Base-by-base conservation (phyloP, 345 rosid genomes). In the Arabis alpina region DNA sequence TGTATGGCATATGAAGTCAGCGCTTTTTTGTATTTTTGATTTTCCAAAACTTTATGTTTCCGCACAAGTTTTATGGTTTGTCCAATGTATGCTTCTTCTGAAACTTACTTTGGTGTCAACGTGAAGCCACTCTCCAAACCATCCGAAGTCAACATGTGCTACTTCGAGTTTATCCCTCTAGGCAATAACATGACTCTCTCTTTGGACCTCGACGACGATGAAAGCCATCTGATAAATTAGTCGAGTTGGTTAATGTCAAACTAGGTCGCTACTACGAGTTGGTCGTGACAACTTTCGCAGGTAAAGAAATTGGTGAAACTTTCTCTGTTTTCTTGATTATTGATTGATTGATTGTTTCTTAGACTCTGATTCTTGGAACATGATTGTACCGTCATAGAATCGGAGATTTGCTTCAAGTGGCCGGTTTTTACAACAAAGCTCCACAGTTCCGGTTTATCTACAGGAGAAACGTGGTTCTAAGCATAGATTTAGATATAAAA, bases 51-150 rank as follows among this genome's bases (percentile, higher is more conserved):
- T n/a, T n/a, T n/a, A n/a, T n/a, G n/a, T n/a, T n/a, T n/a, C n/a
- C n/a, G n/a, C n/a, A n/a, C n/a, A n/a, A n/a, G n/a, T n/a, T n/a
- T n/a, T n/a, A n/a, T 93, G 74, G 83, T 90, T 71, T 93, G 96
- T 34, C 88, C 87, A 24, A 93, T 93, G 98, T 92, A 90, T 77
- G 97, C 90, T 41, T 92, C 98, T 27, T 92, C 98, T 9, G 98
- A 92, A 76, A 88, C 97, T 71, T 92, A 82, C 80, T 87, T 90
- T 44, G 97, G 98, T n/a, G 86, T 93, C 77, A 93, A 93, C 72
- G 76, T 90, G 24, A 80, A 82, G 54, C 98, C 97, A n/a, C 77
- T 90, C 10, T 77, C 93, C 61, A 70, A 81, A 23, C 98, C 98
- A 28, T 77, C 79, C 2, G 93, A 90, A 53, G 98, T 93, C 44